Evolutionary conservation across 1,139 yeast genomes (phyloP).

Genomic region (Candida tetrigidarum): DNA sequence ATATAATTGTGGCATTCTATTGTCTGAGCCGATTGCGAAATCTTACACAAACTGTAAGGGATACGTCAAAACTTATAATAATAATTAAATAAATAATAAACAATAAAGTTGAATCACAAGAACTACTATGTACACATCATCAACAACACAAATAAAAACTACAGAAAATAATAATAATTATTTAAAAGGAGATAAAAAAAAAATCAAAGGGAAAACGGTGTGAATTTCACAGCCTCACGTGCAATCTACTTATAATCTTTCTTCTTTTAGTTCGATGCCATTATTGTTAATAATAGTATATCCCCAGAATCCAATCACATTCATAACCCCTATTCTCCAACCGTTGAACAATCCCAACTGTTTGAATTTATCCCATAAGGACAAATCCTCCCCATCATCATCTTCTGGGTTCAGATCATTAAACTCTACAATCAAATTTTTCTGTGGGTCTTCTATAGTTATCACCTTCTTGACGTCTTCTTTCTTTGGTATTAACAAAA

Average conservation of each 20-base stretch:
- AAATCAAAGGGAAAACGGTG: no score
- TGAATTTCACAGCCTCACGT: no score
- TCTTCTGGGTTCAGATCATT: constrained; percentile 21
- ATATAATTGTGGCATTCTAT: constrained; percentile 1
- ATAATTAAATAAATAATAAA: background rate
- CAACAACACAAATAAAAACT: no score
- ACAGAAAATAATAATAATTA: no score
- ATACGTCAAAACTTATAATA: background rate
- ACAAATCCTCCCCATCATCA: constrained; percentile 12
- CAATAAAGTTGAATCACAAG: background rate
- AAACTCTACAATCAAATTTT: constrained; percentile 55
- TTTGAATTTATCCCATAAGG: constrained; percentile 23
- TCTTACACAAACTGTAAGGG: background rate
- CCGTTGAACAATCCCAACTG: constrained; percentile 72
- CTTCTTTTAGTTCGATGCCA: constrained; percentile 48
- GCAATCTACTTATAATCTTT: constrained; percentile 35
- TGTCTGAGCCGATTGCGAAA: background rate
- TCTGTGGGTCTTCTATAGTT: constrained; percentile 43
- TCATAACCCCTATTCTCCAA: constrained; percentile 86
- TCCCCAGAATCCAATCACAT: constrained; percentile 85
- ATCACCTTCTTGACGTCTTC: constrained; percentile 40
- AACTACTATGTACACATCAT: background rate
- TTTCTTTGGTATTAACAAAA: constrained; percentile 50
- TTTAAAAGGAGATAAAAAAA: no score
- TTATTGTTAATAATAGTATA: constrained; percentile 64